These are phyloP conservation scores for Zea luxurians DNA, from an alignment of 176 grass and related monocot genomes.

Conservation along the genomic window DNA sequence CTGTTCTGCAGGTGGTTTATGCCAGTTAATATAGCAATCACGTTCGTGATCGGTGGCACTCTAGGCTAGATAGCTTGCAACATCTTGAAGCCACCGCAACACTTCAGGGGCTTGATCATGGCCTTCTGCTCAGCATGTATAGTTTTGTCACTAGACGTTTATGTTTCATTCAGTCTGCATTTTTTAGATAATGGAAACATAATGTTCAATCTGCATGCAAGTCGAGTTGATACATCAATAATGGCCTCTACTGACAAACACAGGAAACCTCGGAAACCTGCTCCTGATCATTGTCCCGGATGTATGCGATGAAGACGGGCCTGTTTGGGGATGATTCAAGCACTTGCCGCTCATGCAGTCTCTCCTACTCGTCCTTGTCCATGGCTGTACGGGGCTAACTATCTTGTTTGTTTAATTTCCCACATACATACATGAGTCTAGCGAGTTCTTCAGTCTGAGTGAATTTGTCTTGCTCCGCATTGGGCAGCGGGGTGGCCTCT, in stretches of 20 bases:
- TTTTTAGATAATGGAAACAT: not conserved
- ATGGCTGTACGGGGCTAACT: too few species aligned
- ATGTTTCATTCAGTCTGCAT: not conserved
- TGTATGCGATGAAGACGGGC: slow-evolving; percentile 65
- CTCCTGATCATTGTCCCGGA: slow-evolving; percentile 71
- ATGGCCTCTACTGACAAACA: not conserved
- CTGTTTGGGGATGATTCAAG: slow-evolving; percentile 47
- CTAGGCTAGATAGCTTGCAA: too few species aligned
- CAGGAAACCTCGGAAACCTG: slow-evolving; percentile 84
- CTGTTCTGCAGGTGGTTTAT: too few species aligned
- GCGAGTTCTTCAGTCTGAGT: too few species aligned
- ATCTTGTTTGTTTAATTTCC: too few species aligned
- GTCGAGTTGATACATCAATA: not conserved
- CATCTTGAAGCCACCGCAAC: slow-evolving; percentile 34
- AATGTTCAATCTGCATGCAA: too few species aligned
- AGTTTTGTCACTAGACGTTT: not conserved
- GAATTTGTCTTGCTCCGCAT: too few species aligned
- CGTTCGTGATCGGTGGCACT: too few species aligned
- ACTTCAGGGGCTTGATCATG: slow-evolving; percentile 62
- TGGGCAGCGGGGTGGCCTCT: too few species aligned
- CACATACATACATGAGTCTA: too few species aligned
- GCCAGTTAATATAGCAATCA: too few species aligned
- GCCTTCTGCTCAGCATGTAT: slow-evolving; percentile 70
- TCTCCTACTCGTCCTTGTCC: slow-evolving; percentile 66
- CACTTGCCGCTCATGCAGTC: slow-evolving; percentile 48